These are phyloP conservation scores for Lathyrus tuberosus DNA, from an alignment of 306 rosid species.

Conservation along the genomic window DNA sequence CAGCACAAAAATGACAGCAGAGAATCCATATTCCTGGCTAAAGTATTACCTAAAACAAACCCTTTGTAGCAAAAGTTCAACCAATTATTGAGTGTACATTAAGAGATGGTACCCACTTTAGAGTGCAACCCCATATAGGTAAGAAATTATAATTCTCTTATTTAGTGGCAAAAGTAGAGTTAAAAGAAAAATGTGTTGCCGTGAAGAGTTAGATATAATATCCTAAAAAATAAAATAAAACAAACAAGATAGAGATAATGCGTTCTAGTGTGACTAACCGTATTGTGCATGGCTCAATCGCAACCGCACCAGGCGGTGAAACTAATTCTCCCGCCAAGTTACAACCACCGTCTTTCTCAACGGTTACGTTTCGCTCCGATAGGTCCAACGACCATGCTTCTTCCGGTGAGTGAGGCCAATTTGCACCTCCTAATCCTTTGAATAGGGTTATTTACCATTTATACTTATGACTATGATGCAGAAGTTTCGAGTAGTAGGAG, in stretches of 20 bases:
- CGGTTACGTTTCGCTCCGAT: conserved; percentile 44
- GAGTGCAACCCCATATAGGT: no score
- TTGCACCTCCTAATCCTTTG: neutral
- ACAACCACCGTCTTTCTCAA: conserved; percentile 38
- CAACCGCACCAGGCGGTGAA: conserved; percentile 35
- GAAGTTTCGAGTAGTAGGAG: conserved; percentile 52
- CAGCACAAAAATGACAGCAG: no score
- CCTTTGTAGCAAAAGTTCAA: no score
- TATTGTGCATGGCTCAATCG: conserved; percentile 43
- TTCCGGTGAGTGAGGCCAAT: conserved; percentile 27
- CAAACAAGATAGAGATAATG: conserved; percentile 41
- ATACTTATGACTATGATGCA: conserved; percentile 2
- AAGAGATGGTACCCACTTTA: no score
- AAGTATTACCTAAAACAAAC: no score
- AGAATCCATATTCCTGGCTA: no score
- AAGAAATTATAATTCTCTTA: no score
- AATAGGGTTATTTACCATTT: neutral
- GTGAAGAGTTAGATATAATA: neutral
- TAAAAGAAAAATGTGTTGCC: no score
- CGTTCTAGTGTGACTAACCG: conserved; percentile 41
- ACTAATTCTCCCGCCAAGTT: conserved; percentile 53
- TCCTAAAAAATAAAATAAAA: neutral
- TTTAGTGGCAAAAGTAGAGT: no score
- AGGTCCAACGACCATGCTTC: conserved; percentile 24
- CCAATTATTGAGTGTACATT: no score